A percentile compares a stretch with the other conserved stretches of the same genome.
These are phyloP conservation scores for Lepiota subincarnata DNA, from an alignment of 768 basidiomycete genomes.

Conservation along the genomic window DNA sequence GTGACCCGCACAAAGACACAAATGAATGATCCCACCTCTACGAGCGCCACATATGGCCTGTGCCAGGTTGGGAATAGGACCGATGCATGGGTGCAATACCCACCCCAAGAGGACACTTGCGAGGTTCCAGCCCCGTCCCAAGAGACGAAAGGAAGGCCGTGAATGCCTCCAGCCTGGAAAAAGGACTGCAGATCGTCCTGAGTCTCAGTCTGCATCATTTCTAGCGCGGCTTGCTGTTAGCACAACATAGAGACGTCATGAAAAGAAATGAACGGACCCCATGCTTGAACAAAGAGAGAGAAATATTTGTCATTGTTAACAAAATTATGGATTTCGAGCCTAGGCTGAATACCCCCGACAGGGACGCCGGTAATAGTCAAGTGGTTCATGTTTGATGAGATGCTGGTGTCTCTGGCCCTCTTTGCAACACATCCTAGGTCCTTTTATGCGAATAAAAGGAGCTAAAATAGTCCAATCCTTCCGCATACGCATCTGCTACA, in stretches of 20 bases:
- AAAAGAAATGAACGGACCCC: conserved; percentile 28
- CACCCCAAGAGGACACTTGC: conserved; percentile 29
- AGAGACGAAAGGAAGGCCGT: conserved; percentile 39
- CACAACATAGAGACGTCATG: not conserved
- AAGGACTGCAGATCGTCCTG: conserved; percentile 25
- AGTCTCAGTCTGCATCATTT: not conserved
- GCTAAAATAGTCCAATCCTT: too few species aligned
- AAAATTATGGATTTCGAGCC: conserved; percentile 40
- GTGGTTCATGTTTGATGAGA: too few species aligned
- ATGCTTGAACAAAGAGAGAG: conserved; percentile 48
- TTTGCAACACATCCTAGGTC: too few species aligned
- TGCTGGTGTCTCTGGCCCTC: too few species aligned
- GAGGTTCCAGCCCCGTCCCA: conserved; percentile 32
- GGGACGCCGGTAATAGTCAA: not conserved
- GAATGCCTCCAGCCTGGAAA: conserved; percentile 44
- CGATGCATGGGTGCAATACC: conserved; percentile 52
- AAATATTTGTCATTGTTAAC: conserved; percentile 41
- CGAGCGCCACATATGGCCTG: conserved; percentile 45
- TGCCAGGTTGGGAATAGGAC: conserved; percentile 56
- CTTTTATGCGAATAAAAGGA: too few species aligned
- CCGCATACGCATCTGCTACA: too few species aligned
- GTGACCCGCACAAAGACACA: not conserved
- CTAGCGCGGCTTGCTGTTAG: not conserved
- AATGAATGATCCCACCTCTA: conserved; percentile 35
- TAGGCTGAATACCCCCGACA: conserved; percentile 18